Base-by-base conservation (phyloP, 2,329 filamentous ascomycete genomes). In the Onygenales sp. region DNA sequence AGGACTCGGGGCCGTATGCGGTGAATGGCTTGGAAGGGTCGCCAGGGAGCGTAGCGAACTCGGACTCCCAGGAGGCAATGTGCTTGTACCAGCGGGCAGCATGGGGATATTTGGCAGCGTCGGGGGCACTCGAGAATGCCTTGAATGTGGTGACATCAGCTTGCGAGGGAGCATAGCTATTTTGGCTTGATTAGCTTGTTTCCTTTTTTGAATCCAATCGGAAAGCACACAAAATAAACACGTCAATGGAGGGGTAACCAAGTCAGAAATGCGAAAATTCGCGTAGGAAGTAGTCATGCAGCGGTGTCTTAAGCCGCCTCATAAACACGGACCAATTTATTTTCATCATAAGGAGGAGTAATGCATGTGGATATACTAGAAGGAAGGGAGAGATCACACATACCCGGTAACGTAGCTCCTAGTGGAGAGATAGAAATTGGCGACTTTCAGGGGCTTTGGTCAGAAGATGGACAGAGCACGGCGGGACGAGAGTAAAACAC, bases 31-130 rank as follows among this genome's bases (percentile, higher is more conserved):
- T 90, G 73, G 87, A 86, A 65, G 91, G 83, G 77, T 97, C 92
- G 74, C 93, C 93, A 55, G 89, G 82, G 51, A 98, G 87, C 61
- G 84, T 87, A 67, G 86, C 80, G 79, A 97, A 97, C 75, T 97
- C 92, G 63, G 86, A 81, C 81, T 94, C 85, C 79, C 88, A 95
- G 65, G 87, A 87, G 73, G 87, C 83, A 71, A 96, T 89, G 84
- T 98, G 92, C 84, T 94, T 95, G 85, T 95, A 96, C 93, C 93
- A 98, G 75, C 93, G 87, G 70, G 89, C 89, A 69, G 87, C 90
- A 78, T 95, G 81, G 68, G 92, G 90, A 84, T 87, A 95, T 80
- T 95, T 95, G 73, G 80, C 79, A 67, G 86, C 82, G 63, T 86
- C 84, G 65, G 93, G 93, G 57, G 83, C 75, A 64, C 79, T 75